A percentile compares a stretch with the other conserved stretches of the same genome.
Evolutionary conservation across 2,329 filamentous ascomycete species (phyloP).

Genomic region (Sporothrix luriei): DNA sequence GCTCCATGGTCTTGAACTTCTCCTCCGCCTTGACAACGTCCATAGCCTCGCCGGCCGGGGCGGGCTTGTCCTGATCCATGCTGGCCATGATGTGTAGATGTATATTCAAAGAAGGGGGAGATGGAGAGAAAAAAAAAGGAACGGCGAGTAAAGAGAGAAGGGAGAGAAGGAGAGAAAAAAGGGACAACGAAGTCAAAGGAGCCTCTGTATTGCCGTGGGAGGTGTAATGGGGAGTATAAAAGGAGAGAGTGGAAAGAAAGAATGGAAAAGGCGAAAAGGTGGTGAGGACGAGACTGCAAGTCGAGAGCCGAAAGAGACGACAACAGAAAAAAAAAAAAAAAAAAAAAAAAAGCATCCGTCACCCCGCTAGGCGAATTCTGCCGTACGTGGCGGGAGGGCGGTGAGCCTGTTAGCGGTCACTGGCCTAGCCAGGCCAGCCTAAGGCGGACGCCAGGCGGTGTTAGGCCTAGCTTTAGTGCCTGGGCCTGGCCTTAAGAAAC

Average conservation of each 20-base stretch:
- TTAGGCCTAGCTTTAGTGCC: conserved; percentile 9
- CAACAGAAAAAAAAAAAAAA: conserved; percentile 4
- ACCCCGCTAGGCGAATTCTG: conserved; percentile 23
- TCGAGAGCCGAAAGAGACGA: not conserved
- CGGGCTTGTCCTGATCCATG: conserved; percentile 25
- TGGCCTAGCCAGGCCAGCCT: not conserved
- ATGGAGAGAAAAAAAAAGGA: not conserved
- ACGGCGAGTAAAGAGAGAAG: not conserved
- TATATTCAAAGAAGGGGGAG: not conserved
- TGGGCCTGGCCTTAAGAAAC: not conserved
- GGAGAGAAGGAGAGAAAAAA: not conserved
- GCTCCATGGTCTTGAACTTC: conserved; percentile 73
- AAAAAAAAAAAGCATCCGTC: conserved; percentile 27
- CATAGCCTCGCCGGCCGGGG: conserved; percentile 49
- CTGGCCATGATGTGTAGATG: not conserved
- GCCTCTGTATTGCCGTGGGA: conserved; percentile 5
- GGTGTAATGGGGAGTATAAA: not conserved
- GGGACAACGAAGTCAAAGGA: conserved; percentile 11
- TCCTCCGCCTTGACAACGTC: conserved; percentile 63
- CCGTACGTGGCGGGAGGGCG: conserved; percentile 27
- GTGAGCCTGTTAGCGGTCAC: conserved; percentile 12
- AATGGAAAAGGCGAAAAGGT: not conserved
- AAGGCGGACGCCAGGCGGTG: conserved; percentile 16
- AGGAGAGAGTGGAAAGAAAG: not conserved
- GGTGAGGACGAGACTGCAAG: not conserved